Base-by-base conservation (phyloP, 2,329 filamentous ascomycete genomes). In the Penicillium sp. region DNA sequence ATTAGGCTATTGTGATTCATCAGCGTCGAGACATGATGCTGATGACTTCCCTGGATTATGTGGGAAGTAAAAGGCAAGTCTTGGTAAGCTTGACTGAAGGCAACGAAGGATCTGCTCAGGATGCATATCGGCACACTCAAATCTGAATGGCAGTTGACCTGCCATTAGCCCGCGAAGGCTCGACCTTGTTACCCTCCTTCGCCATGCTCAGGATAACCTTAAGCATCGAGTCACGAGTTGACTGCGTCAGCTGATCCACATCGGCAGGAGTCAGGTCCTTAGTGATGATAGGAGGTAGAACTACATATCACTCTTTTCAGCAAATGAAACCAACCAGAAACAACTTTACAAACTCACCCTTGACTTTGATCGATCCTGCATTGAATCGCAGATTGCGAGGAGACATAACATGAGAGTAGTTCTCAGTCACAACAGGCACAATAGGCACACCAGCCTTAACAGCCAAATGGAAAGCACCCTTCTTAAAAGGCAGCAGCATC, bases 381-480 rank as follows among this genome's bases (percentile, higher is more conserved):
- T 85, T 87, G 73, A 94, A 94, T 44, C 86, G 81, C 69, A 86
- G 74, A 49, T 82, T 82, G 79, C 88, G 88, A 69, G 88, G 78
- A 70, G 87, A 88, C 66, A 93, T 79, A 37, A 93, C 74, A 74
- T 92, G 86, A 70, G 89, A 89, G 77, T 94, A 94, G 79, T 93
- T 93, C 75, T 91, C 90, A 33, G 88, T 86, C 51, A 93, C 89
- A 38, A 96, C 85, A 0, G 95, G 95, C 3, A 99, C 89, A 71
- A 99, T 91, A 28, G 93, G 93, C 6, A 97, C 95, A 68, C 92
- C 91, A 2, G 94, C 94, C 83, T 98, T 91, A 22, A 99, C 87
- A 50, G 95, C 95, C 37, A 99, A 85, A 78, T 99, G 94, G 80
- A 99, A 99, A 51, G 94, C 95, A 62, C 95, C 95, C 83, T 99